Base-by-base conservation (phyloP, 768 basidiomycete genomes). In the Cystoderma amianthinum region DNA sequence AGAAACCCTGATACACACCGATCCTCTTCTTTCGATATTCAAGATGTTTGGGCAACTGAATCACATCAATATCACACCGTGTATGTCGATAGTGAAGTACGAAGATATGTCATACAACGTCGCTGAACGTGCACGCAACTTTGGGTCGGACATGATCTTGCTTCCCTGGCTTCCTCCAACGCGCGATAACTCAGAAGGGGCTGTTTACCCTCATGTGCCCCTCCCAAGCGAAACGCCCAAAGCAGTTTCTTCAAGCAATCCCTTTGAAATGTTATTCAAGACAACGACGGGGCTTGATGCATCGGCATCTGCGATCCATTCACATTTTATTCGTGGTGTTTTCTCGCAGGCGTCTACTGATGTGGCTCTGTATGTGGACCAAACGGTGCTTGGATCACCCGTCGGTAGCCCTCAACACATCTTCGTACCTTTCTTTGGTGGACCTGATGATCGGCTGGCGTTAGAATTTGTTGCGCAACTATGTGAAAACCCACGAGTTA, bases 391-490 rank as follows among this genome's bases (percentile, higher is more conserved):
- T 51, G 60, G 45, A 47, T 41, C 48, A 1, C 43, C 51, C n/a
- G 48, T 48, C 30, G 32, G 58, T 21, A 43, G 58, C 35, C 62
- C 62, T 30, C 58, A 52, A 6, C 72, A 90, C 54, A 49, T 97
- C 11, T 86, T 91, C 62, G 53, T 96, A 10, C 87, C 91, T 0
- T 97, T 97, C 74, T 87, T 91, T 57, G 95, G 95, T 17, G 95
- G 95, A 0, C 85, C 91, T 0, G 95, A 98, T 58, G 94, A 96
- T 56, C 72, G 95, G 2, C 69, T 92, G 13, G 89, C 91, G 0
- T 64, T 98, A 24, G 79, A 85, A 21, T 80, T 97, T 49, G 84
- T 88, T 17, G 74, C 85, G 11, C 93, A 94, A 60, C 64, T 96
- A 20, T 94, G 88, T 57, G 65, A 72, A 44, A 84, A 82, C 48